Evolutionary conservation across 441 rosid genomes (phyloP).

Genomic region (Jatropha podagrica): DNA sequence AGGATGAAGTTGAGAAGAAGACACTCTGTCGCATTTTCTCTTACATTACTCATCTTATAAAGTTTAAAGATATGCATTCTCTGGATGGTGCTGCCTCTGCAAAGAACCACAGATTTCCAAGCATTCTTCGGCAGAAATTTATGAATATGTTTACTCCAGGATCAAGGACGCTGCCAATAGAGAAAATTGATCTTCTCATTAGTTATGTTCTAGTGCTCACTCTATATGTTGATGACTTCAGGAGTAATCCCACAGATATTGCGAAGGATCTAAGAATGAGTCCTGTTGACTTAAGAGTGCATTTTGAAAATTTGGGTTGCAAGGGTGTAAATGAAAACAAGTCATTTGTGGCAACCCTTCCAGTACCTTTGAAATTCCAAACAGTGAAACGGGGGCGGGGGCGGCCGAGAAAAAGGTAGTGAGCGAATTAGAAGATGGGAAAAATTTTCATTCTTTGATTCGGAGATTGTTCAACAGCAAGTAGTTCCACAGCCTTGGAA

Average conservation of each 20-base stretch:
- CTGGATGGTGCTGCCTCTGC: conserved; percentile 53
- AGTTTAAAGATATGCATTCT: conserved; percentile 67
- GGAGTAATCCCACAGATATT: conserved; percentile 59
- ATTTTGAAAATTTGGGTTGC: conserved; percentile 79
- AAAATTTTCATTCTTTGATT: neutral
- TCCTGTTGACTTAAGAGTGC: conserved; percentile 39
- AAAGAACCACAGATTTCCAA: conserved; percentile 60
- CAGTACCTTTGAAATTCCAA: conserved; percentile 67
- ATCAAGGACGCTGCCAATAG: conserved; percentile 40
- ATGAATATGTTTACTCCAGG: conserved; percentile 47
- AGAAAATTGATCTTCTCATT: conserved; percentile 59
- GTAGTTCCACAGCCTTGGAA: neutral
- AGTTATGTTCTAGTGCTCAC: conserved; percentile 78
- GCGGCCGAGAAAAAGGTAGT: conserved; percentile 15
- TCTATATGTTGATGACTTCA: conserved; percentile 67
- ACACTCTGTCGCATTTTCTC: conserved; percentile 47
- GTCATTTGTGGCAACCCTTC: conserved; percentile 43
- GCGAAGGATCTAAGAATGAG: conserved; percentile 70
- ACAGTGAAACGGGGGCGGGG: conserved; percentile 34
- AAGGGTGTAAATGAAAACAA: conserved; percentile 42
- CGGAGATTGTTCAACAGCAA: neutral
- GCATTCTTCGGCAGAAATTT: conserved; percentile 52
- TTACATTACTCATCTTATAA: conserved; percentile 67
- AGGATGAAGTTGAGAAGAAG: conserved; percentile 61
- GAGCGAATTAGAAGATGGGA: neutral